phyloP scores from a whole-genome alignment of 2,329 filamentous ascomycete genomes.

The Exophiala sp. region DNA sequence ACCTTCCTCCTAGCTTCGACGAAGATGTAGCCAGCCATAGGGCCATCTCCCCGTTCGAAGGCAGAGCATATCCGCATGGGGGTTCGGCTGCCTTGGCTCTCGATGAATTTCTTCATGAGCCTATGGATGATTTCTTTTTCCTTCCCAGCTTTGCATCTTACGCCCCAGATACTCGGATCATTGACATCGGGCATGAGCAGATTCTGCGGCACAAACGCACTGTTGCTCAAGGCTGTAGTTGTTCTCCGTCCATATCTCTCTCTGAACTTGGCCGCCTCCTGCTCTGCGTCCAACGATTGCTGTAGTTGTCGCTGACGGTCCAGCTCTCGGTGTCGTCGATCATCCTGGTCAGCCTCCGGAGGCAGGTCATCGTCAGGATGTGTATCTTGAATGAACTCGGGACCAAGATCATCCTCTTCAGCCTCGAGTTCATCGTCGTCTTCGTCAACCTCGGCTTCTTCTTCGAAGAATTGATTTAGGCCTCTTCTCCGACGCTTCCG shows the following conservation, averaged over 20 bases:
- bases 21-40: conserved; percentile 93
- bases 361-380: conserved; percentile 82
- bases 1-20: conserved; percentile 84
- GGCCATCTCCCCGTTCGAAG: conserved; percentile 73
- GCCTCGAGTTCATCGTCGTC: conserved; percentile 83
- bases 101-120: conserved; percentile 82
- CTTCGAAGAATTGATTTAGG: conserved; percentile 87
- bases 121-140: conserved; percentile 84
- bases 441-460: conserved; percentile 94
- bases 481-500: conserved; percentile 69
- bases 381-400: conserved; percentile 79
- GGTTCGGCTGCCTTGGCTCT: conserved; percentile 69
- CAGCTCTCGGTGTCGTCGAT: conserved; percentile 86
- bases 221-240: conserved; percentile 58
- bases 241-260: conserved; percentile 81
- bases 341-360: conserved; percentile 73
- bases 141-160: conserved; percentile 90
- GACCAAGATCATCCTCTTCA: conserved; percentile 82
- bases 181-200: conserved; percentile 86
- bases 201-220: conserved; percentile 73
- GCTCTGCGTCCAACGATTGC: conserved; percentile 84
- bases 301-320: conserved; percentile 86
- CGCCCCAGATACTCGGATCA: conserved; percentile 92
- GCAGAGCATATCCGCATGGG: conserved; percentile 79
- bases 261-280: conserved; percentile 78